Evolutionary conservation across 108 stramenopile species (phyloP).

Genomic region (Aurantiochytrium sp.): DNA sequence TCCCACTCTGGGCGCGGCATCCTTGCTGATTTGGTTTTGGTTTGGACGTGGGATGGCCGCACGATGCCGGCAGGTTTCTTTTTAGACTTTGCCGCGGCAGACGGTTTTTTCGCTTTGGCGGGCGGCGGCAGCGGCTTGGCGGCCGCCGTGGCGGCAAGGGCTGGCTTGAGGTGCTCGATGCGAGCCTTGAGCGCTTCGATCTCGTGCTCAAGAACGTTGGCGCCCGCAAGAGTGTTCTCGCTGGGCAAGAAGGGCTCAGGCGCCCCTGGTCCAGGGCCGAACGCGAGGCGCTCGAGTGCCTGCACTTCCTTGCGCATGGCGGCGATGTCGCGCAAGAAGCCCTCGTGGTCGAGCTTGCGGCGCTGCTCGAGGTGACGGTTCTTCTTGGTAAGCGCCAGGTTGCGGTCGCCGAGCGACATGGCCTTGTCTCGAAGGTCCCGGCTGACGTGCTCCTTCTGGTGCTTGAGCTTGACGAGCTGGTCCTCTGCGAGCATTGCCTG

Average conservation of each 20-base stretch:
- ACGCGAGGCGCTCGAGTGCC: neutral
- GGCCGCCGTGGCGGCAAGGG: neutral
- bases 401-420: neutral
- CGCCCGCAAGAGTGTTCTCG: neutral
- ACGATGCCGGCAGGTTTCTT: too few species aligned
- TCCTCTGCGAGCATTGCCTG: constrained; percentile 5
- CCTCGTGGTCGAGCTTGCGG: constrained; percentile 9
- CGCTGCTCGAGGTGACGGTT: neutral
- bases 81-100: too few species aligned
- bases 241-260: neutral
- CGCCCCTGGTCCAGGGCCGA: neutral
- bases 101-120: too few species aligned
- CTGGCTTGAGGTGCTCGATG: neutral
- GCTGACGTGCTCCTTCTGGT: neutral
- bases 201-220: neutral
- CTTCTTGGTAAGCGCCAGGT: neutral
- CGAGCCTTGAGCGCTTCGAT: neutral
- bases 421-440: neutral
- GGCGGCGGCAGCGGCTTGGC: too few species aligned
- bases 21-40: too few species aligned
- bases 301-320: neutral
- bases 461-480: constrained; percentile 1
- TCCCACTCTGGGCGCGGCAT: too few species aligned
- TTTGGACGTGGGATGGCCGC: too few species aligned
- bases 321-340: neutral